Evolutionary conservation across 2,329 filamentous ascomycete species (phyloP).

Genomic region (Xenoacremonium recifei): DNA sequence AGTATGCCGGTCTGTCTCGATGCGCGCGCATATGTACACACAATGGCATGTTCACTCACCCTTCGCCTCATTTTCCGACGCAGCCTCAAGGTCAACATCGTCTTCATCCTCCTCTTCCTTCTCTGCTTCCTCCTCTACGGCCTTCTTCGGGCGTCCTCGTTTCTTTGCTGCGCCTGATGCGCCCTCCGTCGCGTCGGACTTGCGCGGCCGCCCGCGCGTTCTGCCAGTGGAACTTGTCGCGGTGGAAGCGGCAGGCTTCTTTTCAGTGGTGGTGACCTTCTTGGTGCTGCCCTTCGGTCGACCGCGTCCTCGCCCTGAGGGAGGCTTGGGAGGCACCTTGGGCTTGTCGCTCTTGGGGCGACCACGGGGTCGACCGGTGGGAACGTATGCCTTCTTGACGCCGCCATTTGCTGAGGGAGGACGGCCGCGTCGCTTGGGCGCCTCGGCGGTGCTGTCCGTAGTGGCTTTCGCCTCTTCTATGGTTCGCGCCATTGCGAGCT

Average conservation of each 20-base stretch:
- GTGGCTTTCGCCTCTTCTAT: constrained; percentile 27
- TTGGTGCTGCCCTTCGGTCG: constrained; percentile 36
- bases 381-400: constrained; percentile 32
- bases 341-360: constrained; percentile 38
- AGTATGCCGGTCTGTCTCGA: too few relatives aligned
- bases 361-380: constrained; percentile 42
- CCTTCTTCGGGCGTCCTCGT: constrained; percentile 32
- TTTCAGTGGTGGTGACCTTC: constrained; percentile 22
- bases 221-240: too few relatives aligned
- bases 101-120: constrained; percentile 10
- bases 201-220: constrained; percentile 32
- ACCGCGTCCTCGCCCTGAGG: constrained; percentile 47
- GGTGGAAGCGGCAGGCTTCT: constrained; percentile 11
- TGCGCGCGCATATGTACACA: too few relatives aligned
- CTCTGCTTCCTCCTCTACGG: constrained; percentile 21
- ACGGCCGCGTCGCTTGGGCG: constrained; percentile 8
- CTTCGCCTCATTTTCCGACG: constrained; percentile 7
- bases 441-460: not conserved
- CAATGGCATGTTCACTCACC: not conserved
- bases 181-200: constrained; percentile 15
- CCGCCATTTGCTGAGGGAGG: constrained; percentile 34
- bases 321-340: constrained; percentile 28
- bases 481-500: constrained; percentile 30
- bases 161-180: constrained; percentile 20
- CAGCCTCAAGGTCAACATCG: constrained; percentile 3